Percentiles rank a stretch among this genome's conserved stretches.
phyloP scores from a whole-genome alignment of 1,284 basidiomycete genomes.

The Binderoboletus segoi region DNA sequence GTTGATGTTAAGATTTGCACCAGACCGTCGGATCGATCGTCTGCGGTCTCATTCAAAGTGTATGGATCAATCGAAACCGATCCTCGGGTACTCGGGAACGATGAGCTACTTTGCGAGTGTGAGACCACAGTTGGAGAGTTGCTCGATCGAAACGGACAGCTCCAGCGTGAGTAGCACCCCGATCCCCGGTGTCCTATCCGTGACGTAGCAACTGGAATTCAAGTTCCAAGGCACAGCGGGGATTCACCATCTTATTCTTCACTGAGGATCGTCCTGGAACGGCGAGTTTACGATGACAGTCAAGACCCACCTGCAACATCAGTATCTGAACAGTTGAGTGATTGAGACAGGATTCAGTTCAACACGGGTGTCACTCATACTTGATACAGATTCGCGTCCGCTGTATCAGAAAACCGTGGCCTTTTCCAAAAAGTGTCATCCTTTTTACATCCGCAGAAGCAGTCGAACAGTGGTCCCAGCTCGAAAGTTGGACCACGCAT shows the following conservation, averaged over 20 bases:
- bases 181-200: background rate
- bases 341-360: background rate
- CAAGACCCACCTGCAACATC: background rate
- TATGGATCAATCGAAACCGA: background rate
- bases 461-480: background rate
- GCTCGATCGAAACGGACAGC: background rate
- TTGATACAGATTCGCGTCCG: background rate
- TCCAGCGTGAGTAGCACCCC: conserved; percentile 1
- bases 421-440: background rate
- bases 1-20: background rate
- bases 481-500: background rate
- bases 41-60: background rate
- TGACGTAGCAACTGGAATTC: background rate
- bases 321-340: background rate
- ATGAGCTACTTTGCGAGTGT: background rate
- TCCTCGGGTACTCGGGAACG: background rate
- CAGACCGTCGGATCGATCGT: background rate
- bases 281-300: background rate
- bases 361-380: background rate
- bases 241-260: background rate
- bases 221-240: background rate
- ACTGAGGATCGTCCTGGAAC: background rate
- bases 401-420: background rate
- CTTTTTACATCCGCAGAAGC: background rate
- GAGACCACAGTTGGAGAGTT: conserved; percentile 1